Percentiles rank a stretch among this genome's conserved stretches.
Conservation (phyloP, 2,329 filamentous ascomycete genomes). For the Celoporthe dispersa region DNA sequence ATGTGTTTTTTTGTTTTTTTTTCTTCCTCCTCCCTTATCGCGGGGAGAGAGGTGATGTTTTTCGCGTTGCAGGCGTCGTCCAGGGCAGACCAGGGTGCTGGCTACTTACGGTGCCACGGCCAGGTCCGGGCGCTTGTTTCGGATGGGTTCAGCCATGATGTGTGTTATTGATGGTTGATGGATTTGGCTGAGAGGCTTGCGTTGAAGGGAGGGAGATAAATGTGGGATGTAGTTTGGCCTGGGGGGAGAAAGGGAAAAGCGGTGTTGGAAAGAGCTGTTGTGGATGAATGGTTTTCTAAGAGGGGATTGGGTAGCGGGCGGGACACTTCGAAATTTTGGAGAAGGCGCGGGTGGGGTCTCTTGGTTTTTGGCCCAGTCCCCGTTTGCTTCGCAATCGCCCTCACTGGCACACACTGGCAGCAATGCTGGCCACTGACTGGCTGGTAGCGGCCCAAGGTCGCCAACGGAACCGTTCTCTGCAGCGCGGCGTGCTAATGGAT, state of each 20-base stretch:
- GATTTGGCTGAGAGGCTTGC: slow-evolving; percentile 32
- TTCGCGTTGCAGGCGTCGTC: slow-evolving; percentile 4
- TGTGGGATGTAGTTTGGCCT: background rate
- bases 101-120: slow-evolving; percentile 62
- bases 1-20: slow-evolving; percentile 5
- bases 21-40: slow-evolving; percentile 23
- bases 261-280: slow-evolving; percentile 33
- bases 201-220: background rate
- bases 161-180: slow-evolving; percentile 37
- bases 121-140: slow-evolving; percentile 64
- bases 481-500: background rate
- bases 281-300: slow-evolving; percentile 16
- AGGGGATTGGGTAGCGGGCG: slow-evolving; percentile 14
- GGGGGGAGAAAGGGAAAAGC: slow-evolving; percentile 12
- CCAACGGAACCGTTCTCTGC: slow-evolving; percentile 10
- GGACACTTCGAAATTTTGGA: slow-evolving; percentile 19
- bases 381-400: background rate
- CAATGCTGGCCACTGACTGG: slow-evolving; percentile 1
- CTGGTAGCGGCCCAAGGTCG: slow-evolving; percentile 2
- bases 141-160: slow-evolving; percentile 66
- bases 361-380: background rate
- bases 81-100: slow-evolving; percentile 22
- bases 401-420: slow-evolving; percentile 3
- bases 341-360: slow-evolving; percentile 16
- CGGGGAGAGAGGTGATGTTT: slow-evolving; percentile 8